phyloP scores from a whole-genome alignment of 2,329 filamentous ascomycete genomes.

The Aspergillus sp. region DNA sequence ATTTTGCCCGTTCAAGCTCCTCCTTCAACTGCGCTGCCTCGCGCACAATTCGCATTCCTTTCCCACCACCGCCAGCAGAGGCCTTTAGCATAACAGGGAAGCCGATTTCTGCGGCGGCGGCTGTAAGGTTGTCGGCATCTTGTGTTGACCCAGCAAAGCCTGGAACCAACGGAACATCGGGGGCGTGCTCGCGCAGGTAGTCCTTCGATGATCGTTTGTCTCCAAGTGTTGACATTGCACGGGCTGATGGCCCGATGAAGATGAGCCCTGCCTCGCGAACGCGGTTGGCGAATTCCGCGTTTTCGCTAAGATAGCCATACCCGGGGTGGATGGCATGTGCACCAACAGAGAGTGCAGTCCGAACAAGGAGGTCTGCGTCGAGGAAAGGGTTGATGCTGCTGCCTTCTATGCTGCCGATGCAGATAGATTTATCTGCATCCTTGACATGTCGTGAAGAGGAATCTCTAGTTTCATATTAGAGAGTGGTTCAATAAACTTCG shows the following conservation, averaged over 20 bases:
- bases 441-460: slow-evolving; percentile 27
- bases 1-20: slow-evolving; percentile 38
- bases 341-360: slow-evolving; percentile 18
- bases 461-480: slow-evolving; percentile 22
- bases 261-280: slow-evolving; percentile 28
- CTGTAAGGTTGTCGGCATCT: slow-evolving; percentile 17
- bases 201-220: slow-evolving; percentile 20
- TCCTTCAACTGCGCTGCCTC: slow-evolving; percentile 27
- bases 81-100: slow-evolving; percentile 49
- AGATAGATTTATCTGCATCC: slow-evolving; percentile 31
- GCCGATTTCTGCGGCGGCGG: slow-evolving; percentile 23
- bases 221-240: slow-evolving; percentile 32
- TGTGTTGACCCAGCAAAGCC: slow-evolving; percentile 23
- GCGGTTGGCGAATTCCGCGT: slow-evolving; percentile 28
- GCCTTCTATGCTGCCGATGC: slow-evolving; percentile 21
- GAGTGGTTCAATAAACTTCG: slow-evolving; percentile 12
- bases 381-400: slow-evolving; percentile 20
- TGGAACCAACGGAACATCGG: slow-evolving; percentile 27
- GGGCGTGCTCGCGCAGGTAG: slow-evolving; percentile 8
- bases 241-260: slow-evolving; percentile 31
- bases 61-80: slow-evolving; percentile 49
- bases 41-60: slow-evolving; percentile 40
- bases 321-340: slow-evolving; percentile 33
- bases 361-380: slow-evolving; percentile 27
- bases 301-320: slow-evolving; percentile 37